Conservation (phyloP, 257 asterid species). For the Gardenia jasminoides region DNA sequence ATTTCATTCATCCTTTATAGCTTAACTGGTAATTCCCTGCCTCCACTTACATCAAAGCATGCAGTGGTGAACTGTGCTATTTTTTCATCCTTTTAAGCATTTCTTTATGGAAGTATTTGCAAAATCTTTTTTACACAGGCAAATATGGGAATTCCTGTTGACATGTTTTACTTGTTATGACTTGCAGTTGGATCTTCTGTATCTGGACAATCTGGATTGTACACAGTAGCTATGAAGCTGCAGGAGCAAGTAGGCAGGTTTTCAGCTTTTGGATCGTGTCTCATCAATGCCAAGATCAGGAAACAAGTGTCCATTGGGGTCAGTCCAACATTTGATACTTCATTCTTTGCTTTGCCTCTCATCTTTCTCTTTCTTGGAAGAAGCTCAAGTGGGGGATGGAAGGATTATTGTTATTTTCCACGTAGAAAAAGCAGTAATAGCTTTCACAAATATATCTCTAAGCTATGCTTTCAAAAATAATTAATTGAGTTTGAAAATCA, state of each 20-base stretch:
- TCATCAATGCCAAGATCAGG: conserved; percentile 71
- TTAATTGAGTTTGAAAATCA: background rate
- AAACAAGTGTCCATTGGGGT: conserved; percentile 67
- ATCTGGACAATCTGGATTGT: conserved; percentile 65
- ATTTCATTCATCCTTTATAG: conserved; percentile 84
- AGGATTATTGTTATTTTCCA: background rate
- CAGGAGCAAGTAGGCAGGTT: conserved; percentile 87
- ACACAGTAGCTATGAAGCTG: conserved; percentile 80
- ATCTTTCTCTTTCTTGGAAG: background rate
- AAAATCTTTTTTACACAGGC: background rate
- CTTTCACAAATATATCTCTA: background rate
- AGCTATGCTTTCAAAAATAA: background rate
- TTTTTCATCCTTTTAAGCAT: too few species aligned
- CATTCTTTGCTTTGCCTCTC: background rate
- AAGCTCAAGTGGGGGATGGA: background rate
- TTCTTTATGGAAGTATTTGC: background rate
- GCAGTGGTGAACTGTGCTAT: too few species aligned
- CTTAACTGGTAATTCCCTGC: conserved; percentile 54
- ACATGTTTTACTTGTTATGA: conserved; percentile 3
- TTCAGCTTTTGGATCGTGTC: conserved; percentile 70
- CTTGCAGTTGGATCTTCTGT: conserved; percentile 72
- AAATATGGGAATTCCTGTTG: conserved; percentile 18
- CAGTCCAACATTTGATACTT: conserved; percentile 17
- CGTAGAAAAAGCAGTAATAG: background rate
- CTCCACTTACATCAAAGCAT: background rate